Evolutionary conservation across 768 basidiomycete species (phyloP).

Genomic region (Ramaria rubella): DNA sequence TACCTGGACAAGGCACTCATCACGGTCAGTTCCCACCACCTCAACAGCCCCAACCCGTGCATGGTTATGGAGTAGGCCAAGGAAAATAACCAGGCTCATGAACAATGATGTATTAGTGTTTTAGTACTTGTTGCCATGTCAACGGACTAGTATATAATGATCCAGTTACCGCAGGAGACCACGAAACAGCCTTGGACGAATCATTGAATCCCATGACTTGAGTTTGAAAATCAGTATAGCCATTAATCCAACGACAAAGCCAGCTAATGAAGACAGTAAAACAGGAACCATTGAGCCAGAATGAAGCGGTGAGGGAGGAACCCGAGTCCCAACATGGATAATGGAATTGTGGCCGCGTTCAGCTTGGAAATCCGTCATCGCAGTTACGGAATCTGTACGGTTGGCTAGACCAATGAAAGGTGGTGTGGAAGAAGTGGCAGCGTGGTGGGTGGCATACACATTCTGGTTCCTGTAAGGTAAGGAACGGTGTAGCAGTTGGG

Average conservation of each 20-base stretch:
- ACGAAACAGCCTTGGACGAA: not conserved
- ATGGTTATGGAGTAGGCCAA: conserved; percentile 10
- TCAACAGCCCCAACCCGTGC: not conserved
- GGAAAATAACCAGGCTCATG: not conserved
- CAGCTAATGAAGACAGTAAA: not conserved
- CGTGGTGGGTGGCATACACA: conserved; percentile 35
- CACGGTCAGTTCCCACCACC: not conserved
- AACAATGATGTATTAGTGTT: not conserved
- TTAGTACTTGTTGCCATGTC: not conserved
- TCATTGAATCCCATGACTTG: not conserved
- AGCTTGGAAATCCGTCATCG: conserved; percentile 34
- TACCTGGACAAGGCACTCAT: conserved; percentile 8
- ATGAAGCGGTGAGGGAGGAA: not conserved
- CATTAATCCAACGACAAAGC: not conserved
- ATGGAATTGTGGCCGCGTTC: conserved; percentile 41
- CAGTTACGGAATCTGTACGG: conserved; percentile 33
- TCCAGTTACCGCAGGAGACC: too few species aligned
- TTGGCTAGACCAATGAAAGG: conserved; percentile 42
- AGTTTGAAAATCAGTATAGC: not conserved
- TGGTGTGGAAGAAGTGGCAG: conserved; percentile 30
- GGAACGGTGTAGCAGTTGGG: conserved; percentile 37
- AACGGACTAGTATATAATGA: not conserved
- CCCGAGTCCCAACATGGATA: not conserved
- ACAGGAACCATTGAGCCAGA: too few species aligned
- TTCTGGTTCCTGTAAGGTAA: not conserved